These are phyloP conservation scores for Monilinia vaccinii-corymbosi DNA, from an alignment of 2,329 filamentous ascomycete species.

Conservation along the genomic window DNA sequence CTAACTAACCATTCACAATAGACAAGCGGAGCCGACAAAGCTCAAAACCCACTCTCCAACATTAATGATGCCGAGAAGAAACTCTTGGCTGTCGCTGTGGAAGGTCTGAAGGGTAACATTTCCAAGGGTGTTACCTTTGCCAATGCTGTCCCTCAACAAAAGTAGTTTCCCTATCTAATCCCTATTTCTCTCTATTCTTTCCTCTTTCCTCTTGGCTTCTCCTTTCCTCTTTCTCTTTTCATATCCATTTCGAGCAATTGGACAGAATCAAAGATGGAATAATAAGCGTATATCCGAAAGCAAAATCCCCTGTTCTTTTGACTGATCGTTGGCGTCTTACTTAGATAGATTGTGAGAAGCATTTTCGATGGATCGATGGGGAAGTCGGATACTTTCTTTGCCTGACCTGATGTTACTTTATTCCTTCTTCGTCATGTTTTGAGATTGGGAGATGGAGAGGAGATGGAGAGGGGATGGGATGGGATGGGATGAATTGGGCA, in stretches of 20 bases:
- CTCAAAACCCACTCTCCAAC: slow-evolving; percentile 11
- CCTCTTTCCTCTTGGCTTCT: not conserved
- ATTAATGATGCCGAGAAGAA: slow-evolving; percentile 21
- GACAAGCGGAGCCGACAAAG: slow-evolving; percentile 41
- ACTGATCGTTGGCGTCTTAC: slow-evolving; percentile 9
- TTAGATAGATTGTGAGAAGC: slow-evolving; percentile 11
- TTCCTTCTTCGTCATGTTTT: not conserved
- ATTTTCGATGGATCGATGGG: not conserved
- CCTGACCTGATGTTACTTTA: not conserved
- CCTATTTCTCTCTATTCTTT: not conserved
- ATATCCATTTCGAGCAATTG: not conserved
- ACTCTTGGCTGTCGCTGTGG: slow-evolving; percentile 4
- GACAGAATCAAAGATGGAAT: not conserved
- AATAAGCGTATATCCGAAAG: not conserved
- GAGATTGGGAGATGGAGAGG: not conserved
- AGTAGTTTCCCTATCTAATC: slow-evolving; percentile 10
- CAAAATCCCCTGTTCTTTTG: not conserved
- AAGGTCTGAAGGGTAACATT: slow-evolving; percentile 59
- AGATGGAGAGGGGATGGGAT: too few relatives aligned
- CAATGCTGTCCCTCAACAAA: slow-evolving; percentile 11
- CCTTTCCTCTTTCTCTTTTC: not conserved
- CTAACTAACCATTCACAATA: slow-evolving; percentile 71
- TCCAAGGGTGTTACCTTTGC: slow-evolving; percentile 67
- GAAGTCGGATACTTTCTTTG: not conserved
- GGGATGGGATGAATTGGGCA: not conserved